Evolutionary conservation across 768 basidiomycete genomes (phyloP).

Genomic region (Floccularia luteovirens): DNA sequence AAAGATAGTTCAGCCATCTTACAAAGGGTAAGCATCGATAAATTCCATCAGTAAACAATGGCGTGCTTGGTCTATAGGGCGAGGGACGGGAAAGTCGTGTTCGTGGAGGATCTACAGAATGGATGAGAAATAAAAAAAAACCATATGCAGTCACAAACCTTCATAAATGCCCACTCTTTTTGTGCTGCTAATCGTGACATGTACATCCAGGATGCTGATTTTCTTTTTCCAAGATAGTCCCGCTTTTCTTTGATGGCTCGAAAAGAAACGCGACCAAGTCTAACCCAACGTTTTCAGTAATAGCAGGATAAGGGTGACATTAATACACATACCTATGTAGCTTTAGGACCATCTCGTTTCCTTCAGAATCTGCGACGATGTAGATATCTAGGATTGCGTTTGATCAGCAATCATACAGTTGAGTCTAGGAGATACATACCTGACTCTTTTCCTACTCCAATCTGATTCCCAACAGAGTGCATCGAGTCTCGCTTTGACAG

Average conservation of each 20-base stretch:
- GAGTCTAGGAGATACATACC: constrained; percentile 38
- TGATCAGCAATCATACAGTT: background rate
- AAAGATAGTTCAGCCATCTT: constrained; percentile 20
- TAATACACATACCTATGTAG: constrained; percentile 66
- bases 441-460: constrained; percentile 97
- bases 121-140: background rate
- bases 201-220: constrained; percentile 99
- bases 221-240: constrained; percentile 93
- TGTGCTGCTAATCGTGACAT: constrained; percentile 94
- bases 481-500: constrained; percentile 86
- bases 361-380: constrained; percentile 79
- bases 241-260: constrained; percentile 94
- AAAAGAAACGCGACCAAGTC: constrained; percentile 96
- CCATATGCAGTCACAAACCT: no score
- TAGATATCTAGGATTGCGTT: constrained; percentile 60
- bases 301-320: background rate
- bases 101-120: constrained; percentile 72
- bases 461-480: constrained; percentile 92
- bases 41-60: constrained; percentile 97
- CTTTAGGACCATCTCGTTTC: constrained; percentile 85
- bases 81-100: constrained; percentile 89
- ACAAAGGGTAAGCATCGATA: constrained; percentile 93
- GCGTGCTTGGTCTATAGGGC: constrained; percentile 88
- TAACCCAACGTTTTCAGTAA: constrained; percentile 19
- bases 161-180: constrained; percentile 99